phyloP scores from a whole-genome alignment of 192 early-diverging fungal genomes.

The Coemansia sp. region DNA sequence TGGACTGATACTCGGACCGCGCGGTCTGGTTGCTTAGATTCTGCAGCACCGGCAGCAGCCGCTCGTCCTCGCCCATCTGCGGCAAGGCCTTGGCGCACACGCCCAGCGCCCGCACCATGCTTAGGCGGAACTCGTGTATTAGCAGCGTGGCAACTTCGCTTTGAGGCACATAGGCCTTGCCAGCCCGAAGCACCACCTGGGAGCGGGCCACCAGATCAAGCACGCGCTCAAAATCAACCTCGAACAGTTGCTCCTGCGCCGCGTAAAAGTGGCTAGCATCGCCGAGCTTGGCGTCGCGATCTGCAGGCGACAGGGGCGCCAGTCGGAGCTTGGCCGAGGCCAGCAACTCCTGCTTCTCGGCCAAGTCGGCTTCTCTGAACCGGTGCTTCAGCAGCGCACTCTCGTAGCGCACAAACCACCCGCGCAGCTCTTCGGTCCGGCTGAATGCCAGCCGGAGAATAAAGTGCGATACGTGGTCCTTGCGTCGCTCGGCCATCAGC shows the following conservation, averaged over 20 bases:
- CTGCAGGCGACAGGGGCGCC: constrained; percentile 9
- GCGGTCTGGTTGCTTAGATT: constrained; percentile 81
- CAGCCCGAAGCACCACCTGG: constrained; percentile 59
- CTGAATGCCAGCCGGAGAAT: constrained; percentile 71
- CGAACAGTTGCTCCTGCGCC: constrained; percentile 36
- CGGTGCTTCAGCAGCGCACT: constrained; percentile 60
- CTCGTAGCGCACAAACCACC: constrained; percentile 74
- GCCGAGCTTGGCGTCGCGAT: constrained; percentile 14
- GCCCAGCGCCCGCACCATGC: constrained; percentile 52
- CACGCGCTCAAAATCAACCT: constrained; percentile 71
- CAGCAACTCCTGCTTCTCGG: constrained; percentile 40
- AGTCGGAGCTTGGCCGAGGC: constrained; percentile 20
- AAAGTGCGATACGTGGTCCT: constrained; percentile 81
- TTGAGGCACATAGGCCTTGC: constrained; percentile 71
- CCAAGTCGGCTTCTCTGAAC: constrained; percentile 53
- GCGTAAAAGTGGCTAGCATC: constrained; percentile 23
- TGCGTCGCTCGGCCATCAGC: constrained; percentile 60
- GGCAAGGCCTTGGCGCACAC: constrained; percentile 73
- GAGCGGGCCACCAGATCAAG: constrained; percentile 57
- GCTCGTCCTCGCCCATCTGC: constrained; percentile 87
- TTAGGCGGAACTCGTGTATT: constrained; percentile 68
- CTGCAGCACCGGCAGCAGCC: constrained; percentile 79
- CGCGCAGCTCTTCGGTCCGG: constrained; percentile 63
- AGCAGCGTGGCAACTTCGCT: constrained; percentile 68
- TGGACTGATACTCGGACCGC: constrained; percentile 62